Conservation (phyloP, 2,329 filamentous ascomycete species). For the Scytalidium lignicola region DNA sequence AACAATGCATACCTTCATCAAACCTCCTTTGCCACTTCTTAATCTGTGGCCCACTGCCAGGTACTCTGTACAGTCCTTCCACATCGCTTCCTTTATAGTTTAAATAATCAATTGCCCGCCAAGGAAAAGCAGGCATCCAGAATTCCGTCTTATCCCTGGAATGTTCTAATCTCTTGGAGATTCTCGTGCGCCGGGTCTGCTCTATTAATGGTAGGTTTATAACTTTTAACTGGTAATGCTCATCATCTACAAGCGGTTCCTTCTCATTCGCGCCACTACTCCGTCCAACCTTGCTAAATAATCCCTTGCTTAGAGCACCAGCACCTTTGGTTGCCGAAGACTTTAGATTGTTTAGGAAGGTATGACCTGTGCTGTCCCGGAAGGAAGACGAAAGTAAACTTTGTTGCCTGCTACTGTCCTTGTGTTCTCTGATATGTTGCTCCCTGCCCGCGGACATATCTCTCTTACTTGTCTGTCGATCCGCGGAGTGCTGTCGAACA, state of each 20-base stretch:
- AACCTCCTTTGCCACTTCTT: slow-evolving; percentile 92
- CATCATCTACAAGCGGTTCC: slow-evolving; percentile 65
- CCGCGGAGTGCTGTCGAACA: slow-evolving; percentile 66
- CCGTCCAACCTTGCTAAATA: slow-evolving; percentile 73
- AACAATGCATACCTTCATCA: slow-evolving; percentile 60
- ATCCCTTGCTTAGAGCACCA: slow-evolving; percentile 74
- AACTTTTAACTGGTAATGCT: slow-evolving; percentile 78
- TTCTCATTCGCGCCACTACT: slow-evolving; percentile 65
- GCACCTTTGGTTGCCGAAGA: slow-evolving; percentile 69
- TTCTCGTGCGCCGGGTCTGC: slow-evolving; percentile 84
- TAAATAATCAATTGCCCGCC: slow-evolving; percentile 92
- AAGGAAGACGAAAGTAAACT: slow-evolving; percentile 39
- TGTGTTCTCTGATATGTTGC: too few species aligned
- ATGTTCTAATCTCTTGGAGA: slow-evolving; percentile 81
- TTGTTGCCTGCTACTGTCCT: slow-evolving; percentile 35
- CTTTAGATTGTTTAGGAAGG: slow-evolving; percentile 69
- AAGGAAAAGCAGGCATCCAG: slow-evolving; percentile 96
- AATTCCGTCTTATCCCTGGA: slow-evolving; percentile 96
- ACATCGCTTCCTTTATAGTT: slow-evolving; percentile 94
- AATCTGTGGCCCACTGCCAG: slow-evolving; percentile 83
- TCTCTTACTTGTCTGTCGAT: slow-evolving; percentile 51
- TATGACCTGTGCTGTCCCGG: slow-evolving; percentile 54
- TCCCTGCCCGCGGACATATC: slow-evolving; percentile 33
- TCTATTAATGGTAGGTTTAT: slow-evolving; percentile 83
- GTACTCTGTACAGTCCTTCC: slow-evolving; percentile 88